Evolutionary conservation across 331 rosid genomes (phyloP).

Genomic region (Acacia concinna): DNA sequence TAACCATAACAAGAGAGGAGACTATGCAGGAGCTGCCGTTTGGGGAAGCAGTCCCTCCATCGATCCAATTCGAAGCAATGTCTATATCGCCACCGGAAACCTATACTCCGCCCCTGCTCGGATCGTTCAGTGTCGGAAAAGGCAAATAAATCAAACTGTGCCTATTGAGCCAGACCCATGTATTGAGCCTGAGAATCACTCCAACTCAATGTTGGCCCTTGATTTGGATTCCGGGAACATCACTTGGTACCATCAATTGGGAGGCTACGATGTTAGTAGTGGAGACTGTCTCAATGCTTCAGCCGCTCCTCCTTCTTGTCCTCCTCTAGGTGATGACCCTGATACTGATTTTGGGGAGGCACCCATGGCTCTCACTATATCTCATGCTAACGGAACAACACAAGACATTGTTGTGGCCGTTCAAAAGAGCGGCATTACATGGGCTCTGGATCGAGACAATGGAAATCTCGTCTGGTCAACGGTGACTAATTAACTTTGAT

Average conservation of each 20-base stretch:
- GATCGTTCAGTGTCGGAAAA: slow-evolving; percentile 48
- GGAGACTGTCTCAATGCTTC: slow-evolving; percentile 19
- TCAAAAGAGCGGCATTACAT: slow-evolving; percentile 64
- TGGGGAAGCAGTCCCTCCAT: slow-evolving; percentile 71
- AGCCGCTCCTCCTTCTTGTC: not conserved
- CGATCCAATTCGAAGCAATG: slow-evolving; percentile 45
- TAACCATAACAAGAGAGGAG: slow-evolving; percentile 40
- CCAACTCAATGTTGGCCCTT: slow-evolving; percentile 62
- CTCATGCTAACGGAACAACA: not conserved
- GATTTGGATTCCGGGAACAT: slow-evolving; percentile 52
- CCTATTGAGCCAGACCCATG: slow-evolving; percentile 47
- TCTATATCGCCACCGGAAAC: slow-evolving; percentile 62
- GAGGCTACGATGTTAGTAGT: slow-evolving; percentile 63
- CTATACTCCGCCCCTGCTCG: slow-evolving; percentile 51
- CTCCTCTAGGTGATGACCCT: not conserved
- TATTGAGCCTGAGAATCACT: slow-evolving; percentile 59
- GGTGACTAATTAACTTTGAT: slow-evolving; percentile 21
- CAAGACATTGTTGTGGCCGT: slow-evolving; percentile 39
- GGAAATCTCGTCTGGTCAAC: slow-evolving; percentile 52
- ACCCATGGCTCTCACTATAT: not conserved
- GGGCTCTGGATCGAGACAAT: slow-evolving; percentile 66
- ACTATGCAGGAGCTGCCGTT: slow-evolving; percentile 39
- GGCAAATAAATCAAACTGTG: slow-evolving; percentile 42
- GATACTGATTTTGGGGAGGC: slow-evolving; percentile 23
- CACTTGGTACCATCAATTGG: slow-evolving; percentile 55